Percentiles rank a stretch among this genome's conserved stretches.
phyloP scores from a whole-genome alignment of 2,329 filamentous ascomycete species.

The Raffaelea deltoideospora region DNA sequence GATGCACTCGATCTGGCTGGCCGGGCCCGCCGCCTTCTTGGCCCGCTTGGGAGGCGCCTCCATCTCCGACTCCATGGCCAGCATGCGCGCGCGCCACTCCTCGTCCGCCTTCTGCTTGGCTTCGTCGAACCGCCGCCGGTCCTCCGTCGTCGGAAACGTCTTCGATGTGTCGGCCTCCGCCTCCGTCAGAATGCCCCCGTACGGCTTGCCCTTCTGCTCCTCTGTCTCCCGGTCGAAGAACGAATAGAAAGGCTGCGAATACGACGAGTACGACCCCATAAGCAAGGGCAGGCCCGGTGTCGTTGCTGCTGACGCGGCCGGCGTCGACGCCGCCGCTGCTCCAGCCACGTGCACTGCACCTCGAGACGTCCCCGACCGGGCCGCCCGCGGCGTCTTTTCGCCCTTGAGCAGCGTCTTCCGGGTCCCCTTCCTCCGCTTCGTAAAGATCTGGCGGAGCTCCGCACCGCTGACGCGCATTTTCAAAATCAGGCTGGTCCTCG shows the following conservation, averaged over 20 bases:
- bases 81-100: constrained; percentile 61
- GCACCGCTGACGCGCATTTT: constrained; percentile 41
- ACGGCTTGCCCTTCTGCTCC: constrained; percentile 82
- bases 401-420: constrained; percentile 29
- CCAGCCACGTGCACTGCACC: constrained; percentile 13
- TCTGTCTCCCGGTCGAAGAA: constrained; percentile 83
- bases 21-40: constrained; percentile 67
- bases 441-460: constrained; percentile 46
- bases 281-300: constrained; percentile 1
- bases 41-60: constrained; percentile 48
- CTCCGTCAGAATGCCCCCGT: constrained; percentile 84
- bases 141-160: constrained; percentile 65
- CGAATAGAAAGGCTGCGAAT: constrained; percentile 69
- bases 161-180: constrained; percentile 80
- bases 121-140: constrained; percentile 76
- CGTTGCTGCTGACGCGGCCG: too few relatives aligned
- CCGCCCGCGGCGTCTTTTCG: constrained; percentile 15
- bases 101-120: constrained; percentile 85
- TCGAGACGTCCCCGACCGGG: constrained; percentile 23
- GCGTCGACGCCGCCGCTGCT: background rate
- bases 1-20: constrained; percentile 96
- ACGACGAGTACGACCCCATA: constrained; percentile 18
- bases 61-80: constrained; percentile 48
- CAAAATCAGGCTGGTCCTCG: constrained; percentile 33
- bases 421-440: constrained; percentile 36